phyloP scores from a whole-genome alignment of 2,329 filamentous ascomycete species.

The Alternaria sp. region DNA sequence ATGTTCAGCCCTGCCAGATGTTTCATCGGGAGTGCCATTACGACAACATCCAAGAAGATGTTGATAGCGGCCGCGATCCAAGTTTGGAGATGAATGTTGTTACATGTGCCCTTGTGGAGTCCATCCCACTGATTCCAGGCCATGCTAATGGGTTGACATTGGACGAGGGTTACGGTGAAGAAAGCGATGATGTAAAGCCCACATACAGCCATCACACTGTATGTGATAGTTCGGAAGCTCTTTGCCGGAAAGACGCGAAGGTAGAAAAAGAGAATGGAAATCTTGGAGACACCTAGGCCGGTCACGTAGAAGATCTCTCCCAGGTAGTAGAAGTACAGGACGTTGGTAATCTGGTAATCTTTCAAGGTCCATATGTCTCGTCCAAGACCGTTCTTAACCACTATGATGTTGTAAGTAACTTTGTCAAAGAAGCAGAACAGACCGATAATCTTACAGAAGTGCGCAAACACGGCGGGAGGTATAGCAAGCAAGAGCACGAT shows the following conservation, averaged over 20 bases:
- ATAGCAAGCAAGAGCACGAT: slow-evolving; percentile 48
- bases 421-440: not conserved
- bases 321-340: slow-evolving; percentile 45
- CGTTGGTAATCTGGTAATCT: slow-evolving; percentile 53
- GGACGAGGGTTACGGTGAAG: slow-evolving; percentile 59
- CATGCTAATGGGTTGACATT: slow-evolving; percentile 59
- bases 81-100: slow-evolving; percentile 45
- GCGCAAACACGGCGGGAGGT: slow-evolving; percentile 33
- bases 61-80: slow-evolving; percentile 46
- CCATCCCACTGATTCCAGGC: slow-evolving; percentile 57
- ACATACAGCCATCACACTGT: slow-evolving; percentile 37
- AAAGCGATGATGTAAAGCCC: slow-evolving; percentile 52
- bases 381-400: slow-evolving; percentile 54
- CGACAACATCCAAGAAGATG: slow-evolving; percentile 39
- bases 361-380: slow-evolving; percentile 62
- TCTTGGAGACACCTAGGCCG: slow-evolving; percentile 42
- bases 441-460: slow-evolving; percentile 3
- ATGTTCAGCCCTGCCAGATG: slow-evolving; percentile 45
- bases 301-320: slow-evolving; percentile 50
- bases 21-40: slow-evolving; percentile 47
- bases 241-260: slow-evolving; percentile 47
- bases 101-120: slow-evolving; percentile 40
- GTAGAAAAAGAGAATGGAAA: slow-evolving; percentile 49
- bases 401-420: slow-evolving; percentile 15
- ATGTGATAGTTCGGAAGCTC: slow-evolving; percentile 37